These are phyloP conservation scores for Sherardia arvensis DNA, from an alignment of 257 asterid species.

Conservation along the genomic window DNA sequence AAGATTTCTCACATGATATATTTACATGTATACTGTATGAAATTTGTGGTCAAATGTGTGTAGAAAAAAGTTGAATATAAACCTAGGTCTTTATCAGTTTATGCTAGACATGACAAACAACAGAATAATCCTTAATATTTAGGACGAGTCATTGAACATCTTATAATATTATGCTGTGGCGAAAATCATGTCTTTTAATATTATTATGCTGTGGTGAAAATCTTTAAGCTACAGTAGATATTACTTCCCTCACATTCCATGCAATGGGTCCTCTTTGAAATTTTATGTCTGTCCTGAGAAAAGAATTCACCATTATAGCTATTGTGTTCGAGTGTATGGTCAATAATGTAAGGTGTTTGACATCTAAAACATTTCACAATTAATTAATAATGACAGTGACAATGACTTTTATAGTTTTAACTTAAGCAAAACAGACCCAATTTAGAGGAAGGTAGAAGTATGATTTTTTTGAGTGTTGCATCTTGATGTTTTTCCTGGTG, in stretches of 20 bases:
- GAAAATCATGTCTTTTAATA: not conserved
- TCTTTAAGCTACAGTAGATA: not conserved
- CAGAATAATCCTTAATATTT: no score
- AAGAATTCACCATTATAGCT: not conserved
- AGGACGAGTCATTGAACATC: not conserved
- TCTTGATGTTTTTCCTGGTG: not conserved
- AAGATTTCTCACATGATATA: no score
- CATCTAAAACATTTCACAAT: not conserved
- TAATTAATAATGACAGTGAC: not conserved
- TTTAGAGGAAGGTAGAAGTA: not conserved
- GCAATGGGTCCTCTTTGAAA: not conserved
- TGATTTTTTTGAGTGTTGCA: not conserved
- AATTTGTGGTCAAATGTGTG: no score
- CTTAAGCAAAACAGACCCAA: not conserved
- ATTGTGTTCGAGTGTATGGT: not conserved
- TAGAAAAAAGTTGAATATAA: no score
- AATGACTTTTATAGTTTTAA: not conserved
- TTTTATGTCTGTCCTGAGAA: not conserved
- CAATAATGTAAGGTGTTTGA: not conserved
- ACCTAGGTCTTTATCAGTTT: not conserved
- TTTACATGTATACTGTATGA: no score
- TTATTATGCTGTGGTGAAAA: not conserved
- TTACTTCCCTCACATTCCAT: not conserved
- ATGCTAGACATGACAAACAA: not conserved
- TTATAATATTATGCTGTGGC: not conserved